phyloP scores from a whole-genome alignment of 805 yeast species.

The Hanseniaspora occidentalis region DNA sequence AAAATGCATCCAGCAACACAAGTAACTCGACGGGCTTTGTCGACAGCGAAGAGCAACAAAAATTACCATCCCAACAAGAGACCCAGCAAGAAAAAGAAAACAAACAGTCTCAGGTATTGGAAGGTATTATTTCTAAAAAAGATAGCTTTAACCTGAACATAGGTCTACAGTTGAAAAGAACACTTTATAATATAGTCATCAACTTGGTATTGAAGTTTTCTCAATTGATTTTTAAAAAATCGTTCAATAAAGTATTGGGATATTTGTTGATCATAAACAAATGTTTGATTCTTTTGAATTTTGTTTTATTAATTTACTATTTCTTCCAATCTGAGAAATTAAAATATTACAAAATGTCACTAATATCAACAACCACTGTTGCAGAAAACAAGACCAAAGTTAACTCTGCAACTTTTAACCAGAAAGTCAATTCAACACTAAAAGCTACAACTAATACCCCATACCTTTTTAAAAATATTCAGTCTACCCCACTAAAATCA shows the following conservation, averaged over 20 bases:
- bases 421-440: not conserved
- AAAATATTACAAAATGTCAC: not conserved
- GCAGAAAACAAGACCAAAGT: not conserved
- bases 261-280: too few relatives aligned
- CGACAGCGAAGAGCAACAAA: too few relatives aligned
- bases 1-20: too few relatives aligned
- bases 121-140: not conserved
- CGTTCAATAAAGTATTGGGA: too few relatives aligned
- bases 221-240: not conserved
- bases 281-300: too few relatives aligned
- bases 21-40: too few relatives aligned
- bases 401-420: not conserved
- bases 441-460: not conserved
- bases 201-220: not conserved
- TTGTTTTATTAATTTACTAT: too few relatives aligned
- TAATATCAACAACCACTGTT: not conserved
- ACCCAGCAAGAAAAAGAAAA: not conserved
- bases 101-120: not conserved
- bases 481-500: constrained; percentile 3
- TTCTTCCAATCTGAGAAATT: not conserved
- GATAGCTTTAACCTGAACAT: not conserved
- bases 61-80: too few relatives aligned
- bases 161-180: not conserved
- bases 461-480: constrained; percentile 3
- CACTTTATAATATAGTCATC: not conserved